Evolutionary conservation across 176 grass and related monocot species (phyloP), one percentile per base, ranked within the genome.

Genomic region (Paspalum vaginatum): DNA sequence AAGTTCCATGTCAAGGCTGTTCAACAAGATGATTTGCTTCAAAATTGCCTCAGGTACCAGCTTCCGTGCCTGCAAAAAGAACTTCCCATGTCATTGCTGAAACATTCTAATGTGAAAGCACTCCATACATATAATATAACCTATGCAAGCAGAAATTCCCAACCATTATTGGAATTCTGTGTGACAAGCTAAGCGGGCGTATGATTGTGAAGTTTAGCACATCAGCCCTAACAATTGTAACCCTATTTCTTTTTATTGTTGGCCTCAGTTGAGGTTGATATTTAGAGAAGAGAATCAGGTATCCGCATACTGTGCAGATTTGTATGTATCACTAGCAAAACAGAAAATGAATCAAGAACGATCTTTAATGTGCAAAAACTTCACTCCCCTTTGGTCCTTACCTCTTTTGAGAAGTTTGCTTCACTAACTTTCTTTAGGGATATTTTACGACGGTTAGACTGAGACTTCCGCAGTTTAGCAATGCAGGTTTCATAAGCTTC

Each of bases 1-100:
- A 40, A 99, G 89, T 82, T 93, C 88, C 75, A 96, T 84, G 80
- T 99, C 97, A 82, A 99, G 90, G 54, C 46, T 91, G 76, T 99
- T 99, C 79, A 95, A 67, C 9, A 80, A 76, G n/a, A 86, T 84
- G n/a, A 99, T 96, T 86, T 99, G 86, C 64, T 90, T 82, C 67
- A 99, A 66, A 81, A 91, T 43, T 61, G 75, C n/a, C 47, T 86
- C 80, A 6, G 97, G 86, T 81, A 99, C 90, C 40, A 78, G 76
- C 16, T 65, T 44, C 17, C 97, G 86, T 61, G 88, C 93, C 97
- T 99, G 86, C 43, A 91, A 83, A 89, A 53, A 61, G 4, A 82
- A 70, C 42, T 47, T 73, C 41, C 4, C n/a, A 62, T 79, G 76
- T 62, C 57, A 86, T 57, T 11, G 43, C 18, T 65, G 26, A 74